Conservation (phyloP, 2,329 filamentous ascomycete species). For the Bipolaris zeicola region DNA sequence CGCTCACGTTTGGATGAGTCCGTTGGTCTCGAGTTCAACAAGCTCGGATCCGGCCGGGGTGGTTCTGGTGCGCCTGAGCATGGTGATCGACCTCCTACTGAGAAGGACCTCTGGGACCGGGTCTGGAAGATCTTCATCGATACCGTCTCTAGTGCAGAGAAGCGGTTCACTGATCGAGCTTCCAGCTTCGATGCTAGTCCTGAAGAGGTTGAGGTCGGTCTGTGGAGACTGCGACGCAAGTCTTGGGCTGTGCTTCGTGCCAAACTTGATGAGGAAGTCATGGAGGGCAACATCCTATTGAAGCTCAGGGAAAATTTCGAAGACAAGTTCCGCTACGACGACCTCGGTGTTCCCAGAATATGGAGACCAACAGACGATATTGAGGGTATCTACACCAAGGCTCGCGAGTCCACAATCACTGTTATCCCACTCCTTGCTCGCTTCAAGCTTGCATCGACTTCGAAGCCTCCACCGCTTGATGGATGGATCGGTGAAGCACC, state of each 20-base stretch:
- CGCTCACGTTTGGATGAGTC: constrained; percentile 84
- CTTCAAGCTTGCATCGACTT: constrained; percentile 78
- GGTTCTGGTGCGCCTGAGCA: constrained; percentile 80
- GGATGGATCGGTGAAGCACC: constrained; percentile 83
- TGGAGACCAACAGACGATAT: constrained; percentile 98
- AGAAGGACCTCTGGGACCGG: constrained; percentile 93
- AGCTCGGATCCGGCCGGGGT: constrained; percentile 84
- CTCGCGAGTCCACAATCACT: constrained; percentile 87
- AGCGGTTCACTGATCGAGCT: constrained; percentile 83
- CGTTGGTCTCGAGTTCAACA: constrained; percentile 93
- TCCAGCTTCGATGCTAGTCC: constrained; percentile 91
- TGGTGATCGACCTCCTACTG: constrained; percentile 70
- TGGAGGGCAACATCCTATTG: constrained; percentile 93
- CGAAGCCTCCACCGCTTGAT: constrained; percentile 78
- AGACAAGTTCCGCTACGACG: constrained; percentile 98
- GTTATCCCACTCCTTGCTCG: constrained; percentile 87
- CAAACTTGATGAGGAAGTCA: constrained; percentile 95
- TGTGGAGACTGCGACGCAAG: constrained; percentile 92
- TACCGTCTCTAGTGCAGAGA: constrained; percentile 84
- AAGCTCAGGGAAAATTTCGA: constrained; percentile 99
- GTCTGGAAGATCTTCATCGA: constrained; percentile 87
- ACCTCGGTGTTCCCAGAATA: constrained; percentile 90
- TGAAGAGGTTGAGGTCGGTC: constrained; percentile 87
- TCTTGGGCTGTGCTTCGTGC: constrained; percentile 89
- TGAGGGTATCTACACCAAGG: constrained; percentile 90